These are phyloP conservation scores for Kregervanrija pseudodelftensis DNA, from an alignment of 805 yeast species.

Conservation along the genomic window DNA sequence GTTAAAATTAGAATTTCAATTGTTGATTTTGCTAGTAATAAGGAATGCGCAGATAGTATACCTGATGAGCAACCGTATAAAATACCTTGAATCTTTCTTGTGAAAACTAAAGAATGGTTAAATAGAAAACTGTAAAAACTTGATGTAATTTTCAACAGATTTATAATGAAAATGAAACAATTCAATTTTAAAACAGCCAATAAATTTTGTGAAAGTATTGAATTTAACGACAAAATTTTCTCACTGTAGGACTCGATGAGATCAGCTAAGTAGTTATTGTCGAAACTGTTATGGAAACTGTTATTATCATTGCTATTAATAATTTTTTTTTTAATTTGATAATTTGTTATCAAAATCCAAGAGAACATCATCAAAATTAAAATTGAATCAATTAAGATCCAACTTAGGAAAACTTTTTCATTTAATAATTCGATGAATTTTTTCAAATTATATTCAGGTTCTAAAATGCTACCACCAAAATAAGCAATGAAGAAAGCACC, in stretches of 20 bases:
- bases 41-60: slow-evolving; percentile 75
- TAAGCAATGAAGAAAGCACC: slow-evolving; percentile 79
- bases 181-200: background rate
- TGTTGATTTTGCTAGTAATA: slow-evolving; percentile 77
- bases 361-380: slow-evolving; percentile 23
- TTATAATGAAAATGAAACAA: background rate
- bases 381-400: slow-evolving; percentile 40
- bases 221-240: no score
- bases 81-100: slow-evolving; percentile 42
- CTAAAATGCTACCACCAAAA: slow-evolving; percentile 62
- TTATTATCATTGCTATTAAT: background rate
- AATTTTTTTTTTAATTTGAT: slow-evolving; percentile 6
- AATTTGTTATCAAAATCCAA: slow-evolving; percentile 21
- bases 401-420: slow-evolving; percentile 43
- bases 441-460: slow-evolving; percentile 44
- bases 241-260: no score
- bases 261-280: no score
- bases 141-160: background rate
- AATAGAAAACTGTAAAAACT: background rate
- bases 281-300: no score
- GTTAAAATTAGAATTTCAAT: slow-evolving; percentile 58
- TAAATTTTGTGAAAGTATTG: no score
- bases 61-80: slow-evolving; percentile 67
- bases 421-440: slow-evolving; percentile 37
- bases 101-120: background rate